A percentile compares a stretch with the other conserved stretches of the same genome.
Evolutionary conservation across 768 basidiomycete species (phyloP).

Genomic region (Pholiota microspora): DNA sequence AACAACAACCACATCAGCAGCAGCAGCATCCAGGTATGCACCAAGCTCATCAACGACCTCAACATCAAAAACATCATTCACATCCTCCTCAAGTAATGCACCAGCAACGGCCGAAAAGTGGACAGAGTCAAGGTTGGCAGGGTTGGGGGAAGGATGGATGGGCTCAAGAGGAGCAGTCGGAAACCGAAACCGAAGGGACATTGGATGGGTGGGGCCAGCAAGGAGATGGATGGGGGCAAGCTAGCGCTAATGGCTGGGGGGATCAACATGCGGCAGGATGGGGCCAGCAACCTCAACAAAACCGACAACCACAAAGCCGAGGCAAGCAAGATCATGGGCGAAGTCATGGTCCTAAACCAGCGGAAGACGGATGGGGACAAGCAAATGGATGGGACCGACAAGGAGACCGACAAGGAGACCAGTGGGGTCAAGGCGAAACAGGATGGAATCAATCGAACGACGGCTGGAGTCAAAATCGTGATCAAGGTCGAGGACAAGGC

Average conservation of each 20-base stretch:
- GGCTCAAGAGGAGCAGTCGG: conserved; percentile 18
- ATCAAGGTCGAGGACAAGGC: conserved; percentile 5
- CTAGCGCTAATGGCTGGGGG: conserved; percentile 5
- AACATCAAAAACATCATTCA: conserved; percentile 23
- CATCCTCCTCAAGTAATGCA: conserved; percentile 15
- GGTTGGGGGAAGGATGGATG: conserved; percentile 26
- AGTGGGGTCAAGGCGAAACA: conserved; percentile 4
- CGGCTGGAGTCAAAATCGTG: conserved; percentile 7
- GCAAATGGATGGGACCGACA: too few relatives aligned
- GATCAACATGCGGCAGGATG: not conserved
- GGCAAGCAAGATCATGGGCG: not conserved
- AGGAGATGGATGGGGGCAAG: conserved; percentile 8
- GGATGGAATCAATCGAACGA: not conserved
- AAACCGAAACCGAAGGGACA: conserved; percentile 15
- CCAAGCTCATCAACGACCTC: conserved; percentile 11
- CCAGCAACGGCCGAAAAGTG: conserved; percentile 14
- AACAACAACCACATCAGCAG: conserved; percentile 8
- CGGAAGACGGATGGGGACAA: conserved; percentile 5
- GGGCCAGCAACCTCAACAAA: conserved; percentile 7
- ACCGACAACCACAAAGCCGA: not conserved
- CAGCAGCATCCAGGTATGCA: conserved; percentile 4
- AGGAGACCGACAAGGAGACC: conserved; percentile 1
- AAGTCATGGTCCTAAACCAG: not conserved
- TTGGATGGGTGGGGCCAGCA: not conserved
- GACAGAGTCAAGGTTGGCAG: conserved; percentile 29